A percentile compares a stretch with the other conserved stretches of the same genome.
Conservation (phyloP, 2,329 filamentous ascomycete genomes). For the Hypoxylon sp. region DNA sequence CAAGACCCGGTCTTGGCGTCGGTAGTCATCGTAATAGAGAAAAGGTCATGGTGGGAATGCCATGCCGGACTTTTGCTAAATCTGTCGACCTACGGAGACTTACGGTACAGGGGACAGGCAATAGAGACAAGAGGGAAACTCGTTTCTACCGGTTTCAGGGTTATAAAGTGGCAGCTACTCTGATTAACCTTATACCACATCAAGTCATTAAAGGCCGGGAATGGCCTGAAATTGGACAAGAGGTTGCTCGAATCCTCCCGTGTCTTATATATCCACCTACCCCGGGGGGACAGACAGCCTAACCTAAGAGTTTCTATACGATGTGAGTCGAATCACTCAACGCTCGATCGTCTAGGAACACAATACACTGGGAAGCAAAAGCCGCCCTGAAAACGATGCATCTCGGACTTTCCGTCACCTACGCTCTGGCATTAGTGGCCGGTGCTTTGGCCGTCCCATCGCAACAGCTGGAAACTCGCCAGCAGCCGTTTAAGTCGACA, state of each 20-base stretch:
- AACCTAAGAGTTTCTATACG: conserved; percentile 44
- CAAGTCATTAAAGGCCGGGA: conserved; percentile 45
- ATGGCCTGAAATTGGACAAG: conserved; percentile 47
- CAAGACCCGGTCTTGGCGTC: conserved; percentile 46
- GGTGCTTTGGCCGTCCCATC: conserved; percentile 51
- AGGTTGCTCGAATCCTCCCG: conserved; percentile 45
- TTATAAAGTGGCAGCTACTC: conserved; percentile 41
- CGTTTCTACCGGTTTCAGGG: conserved; percentile 36
- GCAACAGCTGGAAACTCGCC: conserved; percentile 51
- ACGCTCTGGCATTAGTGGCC: conserved; percentile 52
- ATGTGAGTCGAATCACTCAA: conserved; percentile 46
- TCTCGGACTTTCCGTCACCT: conserved; percentile 52
- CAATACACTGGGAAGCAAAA: conserved; percentile 49
- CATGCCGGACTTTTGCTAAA: conserved; percentile 46
- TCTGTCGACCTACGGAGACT: conserved; percentile 40
- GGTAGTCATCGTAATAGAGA: conserved; percentile 45
- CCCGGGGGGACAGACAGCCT: conserved; percentile 40
- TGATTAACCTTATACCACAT: conserved; percentile 42
- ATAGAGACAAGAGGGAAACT: conserved; percentile 25
- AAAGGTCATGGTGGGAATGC: conserved; percentile 46
- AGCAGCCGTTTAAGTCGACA: conserved; percentile 50
- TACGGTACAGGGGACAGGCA: conserved; percentile 31
- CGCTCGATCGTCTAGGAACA: conserved; percentile 47
- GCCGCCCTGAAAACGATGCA: conserved; percentile 49
- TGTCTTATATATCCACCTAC: conserved; percentile 52